Base-by-base conservation (phyloP, 2,329 filamentous ascomycete genomes). In the Huntiella decipiens region DNA sequence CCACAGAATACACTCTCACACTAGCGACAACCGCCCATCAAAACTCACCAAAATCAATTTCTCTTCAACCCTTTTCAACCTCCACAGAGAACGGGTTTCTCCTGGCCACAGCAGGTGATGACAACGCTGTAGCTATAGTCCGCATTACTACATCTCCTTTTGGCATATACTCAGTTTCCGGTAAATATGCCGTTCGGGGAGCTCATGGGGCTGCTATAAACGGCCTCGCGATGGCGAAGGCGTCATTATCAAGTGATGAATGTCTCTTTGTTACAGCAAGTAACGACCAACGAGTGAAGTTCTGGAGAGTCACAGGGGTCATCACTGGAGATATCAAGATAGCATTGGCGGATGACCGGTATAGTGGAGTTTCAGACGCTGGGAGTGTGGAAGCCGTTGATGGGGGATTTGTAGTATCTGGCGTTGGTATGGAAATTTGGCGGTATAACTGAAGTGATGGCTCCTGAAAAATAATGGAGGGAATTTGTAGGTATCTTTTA, bases 81-180 rank as follows among this genome's bases (percentile, higher is more conserved):
- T 19, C 96, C 59, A 88, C 88, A 50, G 79, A 79, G 2, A 59
- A 50, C 16, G 15, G 52, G 52, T 63, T 52, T 52, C 51, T 82
- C 1, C 56, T 93, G 13, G 59, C 83, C 4, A 86, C 84, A 0
- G 85, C 83, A 19, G 86, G 91, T 16, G 91, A 98, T 54, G 91
- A 96, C 59, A 91, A 91, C 51, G 79, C 80, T 3, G 59, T 96
- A 0, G 78, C 72, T 0, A 38, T 50, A 7, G 47, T 51, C n/a
- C 43, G 28, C 11, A 22, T 48, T 10, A 28, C 53, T 5, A 33
- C 46, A 16, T 11, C 12, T 6, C 5, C 40, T 43, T 22, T 33
- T 16, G 38, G 38, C 17, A 12, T 22, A 37, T 15, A 16, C 44
- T 4, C 46, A 50, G 42, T 50, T n/a, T 43, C 49, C n/a, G 44